These are phyloP conservation scores for Meyerozyma elateridarum DNA, from an alignment of 1,139 yeast species.

Conservation along the genomic window DNA sequence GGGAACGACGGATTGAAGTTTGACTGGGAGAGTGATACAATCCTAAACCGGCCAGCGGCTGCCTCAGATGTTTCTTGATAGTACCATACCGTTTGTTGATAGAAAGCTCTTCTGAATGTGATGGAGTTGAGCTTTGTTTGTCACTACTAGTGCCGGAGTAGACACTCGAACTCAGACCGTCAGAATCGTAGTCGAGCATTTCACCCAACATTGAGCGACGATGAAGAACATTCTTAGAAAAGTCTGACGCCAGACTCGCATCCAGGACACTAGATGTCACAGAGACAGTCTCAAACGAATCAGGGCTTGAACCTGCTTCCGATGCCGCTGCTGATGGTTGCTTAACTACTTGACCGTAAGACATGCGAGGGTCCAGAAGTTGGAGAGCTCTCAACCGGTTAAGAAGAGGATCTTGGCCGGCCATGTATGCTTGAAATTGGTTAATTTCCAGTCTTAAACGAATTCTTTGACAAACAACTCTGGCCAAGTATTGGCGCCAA, in stretches of 20 bases:
- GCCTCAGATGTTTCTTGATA: background rate
- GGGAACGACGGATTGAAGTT: slow-evolving; percentile 19
- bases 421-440: slow-evolving; percentile 26
- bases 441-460: slow-evolving; percentile 40
- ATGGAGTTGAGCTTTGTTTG: background rate
- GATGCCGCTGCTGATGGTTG: background rate
- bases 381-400: slow-evolving; percentile 3
- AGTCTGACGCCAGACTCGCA: slow-evolving; percentile 21
- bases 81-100: slow-evolving; percentile 8
- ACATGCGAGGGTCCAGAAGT: background rate
- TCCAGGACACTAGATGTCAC: slow-evolving; percentile 15
- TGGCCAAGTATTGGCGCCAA: slow-evolving; percentile 37
- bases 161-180: no score
- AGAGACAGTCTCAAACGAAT: slow-evolving; percentile 1
- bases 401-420: slow-evolving; percentile 12
- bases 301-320: background rate
- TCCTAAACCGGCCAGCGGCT: slow-evolving; percentile 11
- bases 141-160: no score
- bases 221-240: slow-evolving; percentile 22
- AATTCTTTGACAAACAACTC: slow-evolving; percentile 36
- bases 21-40: slow-evolving; percentile 16
- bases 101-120: background rate
- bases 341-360: background rate
- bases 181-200: slow-evolving; percentile 43
- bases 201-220: slow-evolving; percentile 43